These are phyloP conservation scores for Daldinia vernicosa DNA, from an alignment of 495 filamentous ascomycete genomes.

Conservation along the genomic window DNA sequence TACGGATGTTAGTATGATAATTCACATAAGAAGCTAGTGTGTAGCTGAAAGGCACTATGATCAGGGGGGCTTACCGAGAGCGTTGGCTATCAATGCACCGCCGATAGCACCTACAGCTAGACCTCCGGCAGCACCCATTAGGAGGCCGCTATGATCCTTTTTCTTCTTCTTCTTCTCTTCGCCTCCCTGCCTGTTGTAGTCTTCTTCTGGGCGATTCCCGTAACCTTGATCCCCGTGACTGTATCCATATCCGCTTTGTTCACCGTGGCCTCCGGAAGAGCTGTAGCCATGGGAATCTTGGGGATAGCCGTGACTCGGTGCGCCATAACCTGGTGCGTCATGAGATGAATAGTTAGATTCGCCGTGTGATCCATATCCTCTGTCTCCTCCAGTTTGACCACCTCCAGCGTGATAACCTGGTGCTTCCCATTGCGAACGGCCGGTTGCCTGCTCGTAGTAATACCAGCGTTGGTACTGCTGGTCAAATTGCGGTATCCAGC, in stretches of 20 bases:
- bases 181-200: slow-evolving; percentile 44
- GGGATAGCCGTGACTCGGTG: slow-evolving; percentile 6
- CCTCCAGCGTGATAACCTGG: slow-evolving; percentile 49
- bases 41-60: not conserved
- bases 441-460: slow-evolving; percentile 67
- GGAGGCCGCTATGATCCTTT: slow-evolving; percentile 50
- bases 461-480: slow-evolving; percentile 65
- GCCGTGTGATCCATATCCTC: slow-evolving; percentile 28
- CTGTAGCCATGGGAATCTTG: slow-evolving; percentile 31
- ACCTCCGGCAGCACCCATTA: slow-evolving; percentile 62
- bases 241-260: slow-evolving; percentile 13
- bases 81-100: slow-evolving; percentile 65
- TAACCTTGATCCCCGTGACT: slow-evolving; percentile 34
- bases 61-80: slow-evolving; percentile 55
- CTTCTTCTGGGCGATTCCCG: slow-evolving; percentile 17
- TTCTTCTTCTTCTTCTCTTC: slow-evolving; percentile 58
- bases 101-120: slow-evolving; percentile 65
- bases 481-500: slow-evolving; percentile 71
- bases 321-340: slow-evolving; percentile 27
- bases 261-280: slow-evolving; percentile 9
- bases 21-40: slow-evolving; percentile 4
- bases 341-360: slow-evolving; percentile 29
- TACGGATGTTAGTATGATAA: slow-evolving; percentile 16
- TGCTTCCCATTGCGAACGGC: slow-evolving; percentile 68
- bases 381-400: slow-evolving; percentile 17